phyloP scores from a whole-genome alignment of 108 stramenopile genomes.

The Fragilariopsis cylindrus region DNA sequence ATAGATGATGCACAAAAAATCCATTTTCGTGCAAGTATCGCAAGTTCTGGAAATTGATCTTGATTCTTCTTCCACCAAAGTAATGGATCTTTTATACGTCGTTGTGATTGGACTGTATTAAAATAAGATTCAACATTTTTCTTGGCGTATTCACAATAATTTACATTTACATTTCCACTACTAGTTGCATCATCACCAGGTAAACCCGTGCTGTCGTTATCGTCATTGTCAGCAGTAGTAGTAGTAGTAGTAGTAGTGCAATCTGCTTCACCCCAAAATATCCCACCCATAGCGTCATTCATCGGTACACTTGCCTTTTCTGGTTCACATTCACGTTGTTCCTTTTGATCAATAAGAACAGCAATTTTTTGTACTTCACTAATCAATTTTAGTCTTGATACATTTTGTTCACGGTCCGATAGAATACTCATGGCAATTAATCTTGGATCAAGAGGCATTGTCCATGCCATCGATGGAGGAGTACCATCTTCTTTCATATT shows the following conservation, averaged over 20 bases:
- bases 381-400: conserved; percentile 1
- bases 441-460: conserved; percentile 36
- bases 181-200: no score
- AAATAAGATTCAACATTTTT: conserved; percentile 30
- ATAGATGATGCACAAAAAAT: conserved; percentile 17
- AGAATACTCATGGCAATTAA: conserved; percentile 35
- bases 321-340: background rate
- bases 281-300: conserved; percentile 32
- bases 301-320: background rate
- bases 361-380: conserved; percentile 5
- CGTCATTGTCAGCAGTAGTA: background rate
- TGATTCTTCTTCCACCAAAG: conserved; percentile 34
- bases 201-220: background rate
- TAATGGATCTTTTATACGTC: conserved; percentile 34
- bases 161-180: background rate
- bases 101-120: conserved; percentile 20
- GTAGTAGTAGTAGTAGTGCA: background rate
- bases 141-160: background rate
- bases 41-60: conserved; percentile 30
- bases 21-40: conserved; percentile 24
- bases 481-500: background rate
- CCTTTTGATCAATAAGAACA: background rate
- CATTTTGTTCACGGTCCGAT: conserved; percentile 26
- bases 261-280: conserved; percentile 33
- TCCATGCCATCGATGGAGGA: conserved; percentile 25